phyloP scores from a whole-genome alignment of 257 asterid species.

The Euphrasia confusa region DNA sequence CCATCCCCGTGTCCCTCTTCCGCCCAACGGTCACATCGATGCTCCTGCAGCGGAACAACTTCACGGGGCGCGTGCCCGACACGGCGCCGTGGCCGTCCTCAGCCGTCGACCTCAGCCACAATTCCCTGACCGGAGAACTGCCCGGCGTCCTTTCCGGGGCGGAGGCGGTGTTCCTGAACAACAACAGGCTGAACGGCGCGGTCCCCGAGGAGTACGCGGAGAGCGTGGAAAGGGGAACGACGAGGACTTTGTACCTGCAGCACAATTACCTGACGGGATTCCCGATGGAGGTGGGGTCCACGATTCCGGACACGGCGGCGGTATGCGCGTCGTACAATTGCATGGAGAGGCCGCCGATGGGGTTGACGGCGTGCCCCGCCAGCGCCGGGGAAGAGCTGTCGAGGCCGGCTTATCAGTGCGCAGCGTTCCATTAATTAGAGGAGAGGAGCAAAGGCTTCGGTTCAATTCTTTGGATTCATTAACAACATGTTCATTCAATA shows the following conservation, averaged over 20 bases:
- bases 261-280: slow-evolving; percentile 62
- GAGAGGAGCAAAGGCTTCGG: neutral
- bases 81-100: slow-evolving; percentile 33
- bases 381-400: slow-evolving; percentile 59
- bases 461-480: neutral
- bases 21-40: slow-evolving; percentile 48
- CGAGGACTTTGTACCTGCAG: slow-evolving; percentile 60
- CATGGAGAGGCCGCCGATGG: slow-evolving; percentile 49
- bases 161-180: slow-evolving; percentile 61
- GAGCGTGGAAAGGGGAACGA: slow-evolving; percentile 41
- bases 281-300: slow-evolving; percentile 37
- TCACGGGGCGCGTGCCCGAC: slow-evolving; percentile 57
- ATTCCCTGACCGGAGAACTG: slow-evolving; percentile 48
- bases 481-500: too few relatives aligned
- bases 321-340: slow-evolving; percentile 68
- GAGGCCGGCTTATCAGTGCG: slow-evolving; percentile 65
- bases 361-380: slow-evolving; percentile 53
- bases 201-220: slow-evolving; percentile 58
- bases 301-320: slow-evolving; percentile 51
- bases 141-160: slow-evolving; percentile 36
- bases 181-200: slow-evolving; percentile 49
- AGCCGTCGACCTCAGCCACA: slow-evolving; percentile 68
- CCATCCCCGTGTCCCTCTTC: slow-evolving; percentile 49
- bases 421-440: slow-evolving; percentile 29
- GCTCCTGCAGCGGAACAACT: slow-evolving; percentile 83